Evolutionary conservation across 805 yeast genomes (phyloP), one percentile per base, ranked within the genome.

Genomic region (Millerozyma acaciae): DNA sequence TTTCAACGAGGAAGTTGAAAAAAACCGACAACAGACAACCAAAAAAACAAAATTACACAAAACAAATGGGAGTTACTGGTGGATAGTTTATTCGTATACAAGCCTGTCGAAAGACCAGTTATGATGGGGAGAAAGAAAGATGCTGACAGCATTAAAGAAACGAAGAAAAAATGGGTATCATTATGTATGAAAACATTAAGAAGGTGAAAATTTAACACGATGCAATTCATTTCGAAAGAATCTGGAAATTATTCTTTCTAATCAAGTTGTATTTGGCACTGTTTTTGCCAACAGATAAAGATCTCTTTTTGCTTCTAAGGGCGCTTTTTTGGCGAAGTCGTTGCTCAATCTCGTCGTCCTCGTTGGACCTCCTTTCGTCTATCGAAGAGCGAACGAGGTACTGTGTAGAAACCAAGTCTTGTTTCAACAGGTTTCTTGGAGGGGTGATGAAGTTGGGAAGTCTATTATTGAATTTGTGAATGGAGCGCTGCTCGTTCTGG

Each of bases 251-350:
- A 40, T 51, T 59, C 41, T 61, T 62, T 35, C 44, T 56, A 17
- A 65, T 57, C 25, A 65, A 51, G 22, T 47, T 47, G 31, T 50
- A 45, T 43, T 64, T 65, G 28, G 60, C 47, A 22, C 53, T 59
- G 42, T 65, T 65, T 26, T 54, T 60, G 2, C 70, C 70, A 16
- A 62, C 64, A 15, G 69, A 63, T 43, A 56, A 43, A 16, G 67
- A 54, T 31, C 70, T 49, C 33, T 50, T 55, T 35, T 55, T 60
- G 33, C 45, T 51, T 10, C 23, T 37, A 27, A 40, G 24, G 35
- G 43, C 41, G 12, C 43, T 38, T 44, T 50, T 57, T 21, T 44
- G 44, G 14, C 47, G 43, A 6, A 55, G 35, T 24, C 45, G 43
- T 14, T 43, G 37, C 18, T 50, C 55, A 20, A 50, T 38, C n/a